Evolutionary conservation across 179 eudicot genomes (phyloP).

Genomic region (Sideroxylon spinosum): DNA sequence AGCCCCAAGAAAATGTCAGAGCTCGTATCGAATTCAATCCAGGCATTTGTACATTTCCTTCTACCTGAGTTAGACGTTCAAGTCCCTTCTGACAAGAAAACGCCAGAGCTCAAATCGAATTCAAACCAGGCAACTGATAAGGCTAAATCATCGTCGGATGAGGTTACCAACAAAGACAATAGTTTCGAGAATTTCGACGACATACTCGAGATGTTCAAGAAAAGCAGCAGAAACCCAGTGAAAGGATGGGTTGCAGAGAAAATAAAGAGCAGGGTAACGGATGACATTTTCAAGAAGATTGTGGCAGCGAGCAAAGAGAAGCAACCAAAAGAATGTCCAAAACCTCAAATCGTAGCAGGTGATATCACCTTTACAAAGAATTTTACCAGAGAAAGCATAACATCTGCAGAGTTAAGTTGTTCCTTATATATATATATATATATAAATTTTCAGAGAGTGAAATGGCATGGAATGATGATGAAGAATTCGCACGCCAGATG

Average conservation of each 20-base stretch:
- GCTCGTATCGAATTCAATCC: constrained; percentile 40
- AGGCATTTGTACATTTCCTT: constrained; percentile 38
- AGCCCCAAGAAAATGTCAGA: constrained; percentile 49
- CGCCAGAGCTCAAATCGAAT: too few species aligned
- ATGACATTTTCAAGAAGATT: constrained; percentile 15
- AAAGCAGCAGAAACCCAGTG: background rate
- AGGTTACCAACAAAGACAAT: background rate
- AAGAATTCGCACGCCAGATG: constrained; percentile 76
- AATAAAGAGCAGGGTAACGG: constrained; percentile 16
- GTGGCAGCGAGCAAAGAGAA: constrained; percentile 11
- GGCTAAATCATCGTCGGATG: too few species aligned
- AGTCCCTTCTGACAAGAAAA: too few species aligned
- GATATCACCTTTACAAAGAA: background rate
- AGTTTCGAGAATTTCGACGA: constrained; percentile 4
- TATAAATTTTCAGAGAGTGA: constrained; percentile 38
- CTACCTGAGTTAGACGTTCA: constrained; percentile 29
- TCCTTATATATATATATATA: too few species aligned
- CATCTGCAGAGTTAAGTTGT: too few species aligned
- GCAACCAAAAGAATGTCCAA: background rate
- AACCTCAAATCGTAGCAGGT: constrained; percentile 23
- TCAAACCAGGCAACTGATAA: too few species aligned
- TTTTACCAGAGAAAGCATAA: too few species aligned
- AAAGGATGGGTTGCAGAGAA: constrained; percentile 17
- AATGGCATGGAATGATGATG: constrained; percentile 65
- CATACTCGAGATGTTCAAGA: constrained; percentile 15